These are phyloP conservation scores for Yamadazyma akitaensis DNA, from an alignment of 805 yeast genomes.

Conservation along the genomic window DNA sequence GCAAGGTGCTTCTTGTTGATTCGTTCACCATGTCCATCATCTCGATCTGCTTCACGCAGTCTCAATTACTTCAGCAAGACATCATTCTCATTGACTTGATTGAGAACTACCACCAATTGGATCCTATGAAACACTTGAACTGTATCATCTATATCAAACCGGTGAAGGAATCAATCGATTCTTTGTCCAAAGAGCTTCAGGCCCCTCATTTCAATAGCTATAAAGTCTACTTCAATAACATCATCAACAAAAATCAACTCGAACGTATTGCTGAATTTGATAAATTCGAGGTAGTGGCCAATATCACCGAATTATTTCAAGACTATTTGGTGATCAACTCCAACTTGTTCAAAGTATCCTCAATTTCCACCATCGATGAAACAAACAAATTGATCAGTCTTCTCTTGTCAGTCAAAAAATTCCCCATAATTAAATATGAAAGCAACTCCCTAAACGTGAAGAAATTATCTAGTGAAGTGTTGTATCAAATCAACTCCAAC, in stretches of 20 bases:
- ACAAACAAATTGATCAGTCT: constrained; percentile 46
- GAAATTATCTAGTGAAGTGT: constrained; percentile 65
- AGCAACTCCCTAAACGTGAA: constrained; percentile 60
- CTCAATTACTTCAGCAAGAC: constrained; percentile 75
- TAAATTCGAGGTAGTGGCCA: constrained; percentile 72
- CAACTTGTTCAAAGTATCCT: constrained; percentile 47
- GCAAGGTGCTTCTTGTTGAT: constrained; percentile 69
- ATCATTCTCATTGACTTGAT: constrained; percentile 72
- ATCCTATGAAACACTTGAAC: constrained; percentile 59
- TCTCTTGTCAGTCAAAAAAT: constrained; percentile 66
- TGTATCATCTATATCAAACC: constrained; percentile 83
- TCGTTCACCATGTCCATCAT: constrained; percentile 75
- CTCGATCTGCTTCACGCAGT: constrained; percentile 87
- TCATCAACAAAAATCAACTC: constrained; percentile 68
- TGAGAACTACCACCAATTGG: constrained; percentile 60
- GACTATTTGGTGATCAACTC: constrained; percentile 76
- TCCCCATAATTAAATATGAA: constrained; percentile 80
- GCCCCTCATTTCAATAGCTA: constrained; percentile 79
- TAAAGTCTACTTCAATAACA: constrained; percentile 74
- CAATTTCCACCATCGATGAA: constrained; percentile 33
- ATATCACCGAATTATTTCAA: constrained; percentile 79
- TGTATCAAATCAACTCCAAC: constrained; percentile 53
- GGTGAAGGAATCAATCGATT: constrained; percentile 55
- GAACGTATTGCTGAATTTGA: constrained; percentile 91
- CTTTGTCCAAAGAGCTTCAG: constrained; percentile 62